These are phyloP conservation scores for Groenewaldozyma sp. DNA, from an alignment of 1,139 yeast species.

Conservation along the genomic window DNA sequence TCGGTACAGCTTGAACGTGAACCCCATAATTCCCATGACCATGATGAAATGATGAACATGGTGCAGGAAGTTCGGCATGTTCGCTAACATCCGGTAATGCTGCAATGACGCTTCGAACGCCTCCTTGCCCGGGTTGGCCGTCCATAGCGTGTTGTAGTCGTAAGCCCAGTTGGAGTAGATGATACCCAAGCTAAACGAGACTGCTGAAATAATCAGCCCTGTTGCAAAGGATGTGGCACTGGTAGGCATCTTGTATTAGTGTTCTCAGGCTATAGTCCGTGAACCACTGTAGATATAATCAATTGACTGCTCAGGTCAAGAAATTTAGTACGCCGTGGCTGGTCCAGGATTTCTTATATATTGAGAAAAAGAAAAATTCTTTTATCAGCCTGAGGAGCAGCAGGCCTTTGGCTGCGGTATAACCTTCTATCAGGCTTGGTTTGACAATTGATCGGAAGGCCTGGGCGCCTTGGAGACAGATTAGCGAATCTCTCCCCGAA, in stretches of 20 bases:
- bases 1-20: conserved; percentile 70
- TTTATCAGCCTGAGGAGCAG: no score
- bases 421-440: no score
- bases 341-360: no score
- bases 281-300: no score
- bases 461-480: no score
- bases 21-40: conserved; percentile 58
- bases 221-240: conserved; percentile 29
- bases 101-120: conserved; percentile 53
- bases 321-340: no score
- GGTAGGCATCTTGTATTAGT: conserved; percentile 20
- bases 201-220: conserved; percentile 34
- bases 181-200: conserved; percentile 72
- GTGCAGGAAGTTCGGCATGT: conserved; percentile 49
- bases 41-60: conserved; percentile 54
- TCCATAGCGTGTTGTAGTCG: conserved; percentile 72
- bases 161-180: conserved; percentile 74
- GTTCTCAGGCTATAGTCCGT: no score
- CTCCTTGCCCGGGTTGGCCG: conserved; percentile 38
- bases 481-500: no score
- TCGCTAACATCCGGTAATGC: conserved; percentile 69
- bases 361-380: no score
- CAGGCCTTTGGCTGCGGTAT: no score
- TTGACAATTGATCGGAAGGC: no score
- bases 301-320: no score